These are phyloP conservation scores for Cyclotella sp. DNA, from an alignment of 108 stramenopile species.

Conservation along the genomic window DNA sequence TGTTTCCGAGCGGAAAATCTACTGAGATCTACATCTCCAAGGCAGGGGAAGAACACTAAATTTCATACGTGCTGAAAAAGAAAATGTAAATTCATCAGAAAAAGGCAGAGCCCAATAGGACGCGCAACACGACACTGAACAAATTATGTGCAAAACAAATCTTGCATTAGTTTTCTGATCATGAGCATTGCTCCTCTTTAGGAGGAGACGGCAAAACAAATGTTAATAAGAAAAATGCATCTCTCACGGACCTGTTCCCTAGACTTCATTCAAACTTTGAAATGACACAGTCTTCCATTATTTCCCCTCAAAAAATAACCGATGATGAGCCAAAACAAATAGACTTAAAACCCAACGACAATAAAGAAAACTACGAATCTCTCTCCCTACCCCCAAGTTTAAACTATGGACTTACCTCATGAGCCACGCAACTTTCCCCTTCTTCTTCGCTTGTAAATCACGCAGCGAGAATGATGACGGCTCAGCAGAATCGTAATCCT, in stretches of 20 bases:
- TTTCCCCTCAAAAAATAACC: too few species aligned
- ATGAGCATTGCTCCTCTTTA: too few species aligned
- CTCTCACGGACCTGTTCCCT: too few species aligned
- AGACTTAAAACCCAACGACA: not conserved
- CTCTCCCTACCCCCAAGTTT: not conserved
- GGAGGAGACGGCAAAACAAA: too few species aligned
- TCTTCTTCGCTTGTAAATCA: not conserved
- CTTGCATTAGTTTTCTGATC: too few species aligned
- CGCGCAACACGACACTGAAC: too few species aligned
- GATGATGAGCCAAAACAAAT: not conserved
- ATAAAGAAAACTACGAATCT: not conserved
- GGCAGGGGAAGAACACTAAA: not conserved
- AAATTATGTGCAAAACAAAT: too few species aligned
- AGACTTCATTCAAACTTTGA: too few species aligned
- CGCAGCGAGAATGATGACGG: not conserved
- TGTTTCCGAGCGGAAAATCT: not conserved
- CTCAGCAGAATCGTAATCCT: not conserved
- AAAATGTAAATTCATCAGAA: too few species aligned
- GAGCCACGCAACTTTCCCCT: constrained; percentile 43
- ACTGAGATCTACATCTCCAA: not conserved
- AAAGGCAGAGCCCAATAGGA: too few species aligned
- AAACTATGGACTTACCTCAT: constrained; percentile 25
- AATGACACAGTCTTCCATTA: too few species aligned
- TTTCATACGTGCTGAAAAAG: not conserved
- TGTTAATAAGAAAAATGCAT: too few species aligned